These are phyloP conservation scores for Wakefieldia striispora DNA, from an alignment of 768 basidiomycete species.

Conservation along the genomic window DNA sequence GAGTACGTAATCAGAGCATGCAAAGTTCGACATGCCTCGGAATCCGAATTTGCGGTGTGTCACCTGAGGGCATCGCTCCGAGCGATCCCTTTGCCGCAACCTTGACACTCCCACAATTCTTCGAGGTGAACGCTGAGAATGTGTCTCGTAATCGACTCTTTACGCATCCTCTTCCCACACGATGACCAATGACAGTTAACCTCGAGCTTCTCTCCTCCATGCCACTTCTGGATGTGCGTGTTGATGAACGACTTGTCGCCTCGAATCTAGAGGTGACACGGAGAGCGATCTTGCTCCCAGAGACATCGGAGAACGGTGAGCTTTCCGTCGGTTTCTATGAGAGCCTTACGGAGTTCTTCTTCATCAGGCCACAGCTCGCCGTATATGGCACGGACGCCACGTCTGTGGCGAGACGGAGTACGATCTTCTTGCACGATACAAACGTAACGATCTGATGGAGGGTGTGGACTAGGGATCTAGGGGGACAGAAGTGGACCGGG, in stretches of 20 bases:
- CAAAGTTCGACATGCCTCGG: not conserved
- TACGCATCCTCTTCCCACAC: conserved; percentile 18
- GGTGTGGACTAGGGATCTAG: not conserved
- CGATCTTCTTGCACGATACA: too few species aligned
- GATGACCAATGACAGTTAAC: conserved; percentile 9
- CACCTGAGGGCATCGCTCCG: conserved; percentile 11
- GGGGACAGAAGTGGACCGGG: too few species aligned
- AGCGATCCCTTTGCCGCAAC: conserved; percentile 11
- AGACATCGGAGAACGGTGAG: conserved; percentile 8
- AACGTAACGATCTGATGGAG: too few species aligned
- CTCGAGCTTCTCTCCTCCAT: conserved; percentile 15
- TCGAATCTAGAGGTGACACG: conserved; percentile 16
- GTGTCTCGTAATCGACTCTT: conserved; percentile 23
- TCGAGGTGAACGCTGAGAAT: conserved; percentile 12
- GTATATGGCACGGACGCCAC: conserved; percentile 4
- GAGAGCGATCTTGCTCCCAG: conserved; percentile 7
- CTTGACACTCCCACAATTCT: conserved; percentile 10
- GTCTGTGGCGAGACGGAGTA: not conserved
- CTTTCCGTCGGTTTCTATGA: not conserved
- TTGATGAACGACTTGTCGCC: conserved; percentile 15
- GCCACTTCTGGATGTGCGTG: conserved; percentile 18
- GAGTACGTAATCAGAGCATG: conserved; percentile 7
- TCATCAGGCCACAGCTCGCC: conserved; percentile 11
- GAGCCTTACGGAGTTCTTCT: conserved; percentile 8
- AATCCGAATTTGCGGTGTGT: conserved; percentile 1